A percentile compares a stretch with the other conserved stretches of the same genome.
These are phyloP conservation scores for Penicillium crustosum DNA, from an alignment of 2,329 filamentous ascomycete genomes.

Conservation along the genomic window DNA sequence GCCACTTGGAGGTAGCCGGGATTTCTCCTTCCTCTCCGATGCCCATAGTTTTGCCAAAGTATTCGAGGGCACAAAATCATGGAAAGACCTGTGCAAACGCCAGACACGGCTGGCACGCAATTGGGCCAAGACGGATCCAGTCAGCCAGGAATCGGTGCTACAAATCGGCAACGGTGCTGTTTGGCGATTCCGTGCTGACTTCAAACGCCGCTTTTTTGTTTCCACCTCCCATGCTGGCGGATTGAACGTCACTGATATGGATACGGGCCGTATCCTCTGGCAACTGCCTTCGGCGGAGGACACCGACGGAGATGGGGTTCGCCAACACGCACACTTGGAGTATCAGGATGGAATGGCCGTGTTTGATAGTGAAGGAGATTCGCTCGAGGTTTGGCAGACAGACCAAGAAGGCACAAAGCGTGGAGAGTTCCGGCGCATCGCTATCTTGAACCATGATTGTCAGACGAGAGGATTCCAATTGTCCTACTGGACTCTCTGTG, in stretches of 20 bases:
- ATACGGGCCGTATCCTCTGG: slow-evolving; percentile 45
- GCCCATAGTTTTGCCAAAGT: slow-evolving; percentile 34
- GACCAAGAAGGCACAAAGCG: slow-evolving; percentile 35
- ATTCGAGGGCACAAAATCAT: slow-evolving; percentile 38
- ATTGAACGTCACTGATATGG: slow-evolving; percentile 49
- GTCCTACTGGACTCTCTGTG: slow-evolving; percentile 46
- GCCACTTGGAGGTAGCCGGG: slow-evolving; percentile 26
- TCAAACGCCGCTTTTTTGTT: slow-evolving; percentile 48
- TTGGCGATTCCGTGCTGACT: slow-evolving; percentile 50
- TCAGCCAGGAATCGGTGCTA: slow-evolving; percentile 41
- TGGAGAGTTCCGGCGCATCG: slow-evolving; percentile 44
- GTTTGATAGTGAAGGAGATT: slow-evolving; percentile 48
- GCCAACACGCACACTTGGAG: slow-evolving; percentile 49
- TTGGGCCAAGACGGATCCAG: slow-evolving; percentile 38
- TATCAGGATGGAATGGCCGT: slow-evolving; percentile 50
- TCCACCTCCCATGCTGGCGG: slow-evolving; percentile 50
- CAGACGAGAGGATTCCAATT: slow-evolving; percentile 50
- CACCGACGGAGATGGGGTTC: slow-evolving; percentile 34
- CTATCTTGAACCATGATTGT: slow-evolving; percentile 44
- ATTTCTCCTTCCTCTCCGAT: slow-evolving; percentile 33
- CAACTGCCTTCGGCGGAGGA: slow-evolving; percentile 31
- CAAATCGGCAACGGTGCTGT: slow-evolving; percentile 44
- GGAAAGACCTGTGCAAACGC: slow-evolving; percentile 48
- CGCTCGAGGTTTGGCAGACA: slow-evolving; percentile 48
- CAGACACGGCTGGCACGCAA: slow-evolving; percentile 42